Evolutionary conservation across 2,329 filamentous ascomycete species (phyloP).

Genomic region (Penicillium sp.): DNA sequence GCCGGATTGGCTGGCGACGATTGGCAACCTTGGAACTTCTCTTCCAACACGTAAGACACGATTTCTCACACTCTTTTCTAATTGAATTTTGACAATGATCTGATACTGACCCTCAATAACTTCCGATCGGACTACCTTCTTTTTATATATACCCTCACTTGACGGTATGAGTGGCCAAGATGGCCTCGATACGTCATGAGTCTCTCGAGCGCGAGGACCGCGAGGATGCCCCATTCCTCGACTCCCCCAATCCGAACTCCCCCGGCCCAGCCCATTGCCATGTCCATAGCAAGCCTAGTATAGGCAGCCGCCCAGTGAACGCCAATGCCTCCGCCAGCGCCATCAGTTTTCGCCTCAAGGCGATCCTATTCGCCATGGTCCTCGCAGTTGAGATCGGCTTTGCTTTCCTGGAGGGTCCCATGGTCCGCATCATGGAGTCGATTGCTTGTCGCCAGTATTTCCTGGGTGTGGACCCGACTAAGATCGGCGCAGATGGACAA

Average conservation of each 20-base stretch:
- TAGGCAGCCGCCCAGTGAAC: neutral
- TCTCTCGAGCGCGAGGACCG: constrained; percentile 14
- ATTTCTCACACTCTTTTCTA: neutral
- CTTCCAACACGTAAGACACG: neutral
- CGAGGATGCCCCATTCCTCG: constrained; percentile 35
- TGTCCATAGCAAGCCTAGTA: neutral
- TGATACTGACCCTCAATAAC: neutral
- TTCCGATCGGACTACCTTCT: neutral
- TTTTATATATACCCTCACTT: constrained; percentile 4
- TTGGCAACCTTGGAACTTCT: constrained; percentile 8
- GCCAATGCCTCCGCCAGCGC: constrained; percentile 19
- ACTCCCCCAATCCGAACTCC: constrained; percentile 9
- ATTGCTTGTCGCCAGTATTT: constrained; percentile 50
- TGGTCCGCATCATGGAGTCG: constrained; percentile 49
- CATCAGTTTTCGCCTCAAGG: constrained; percentile 36
- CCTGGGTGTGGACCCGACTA: constrained; percentile 38
- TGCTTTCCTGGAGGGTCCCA: constrained; percentile 44
- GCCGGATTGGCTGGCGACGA: constrained; percentile 17
- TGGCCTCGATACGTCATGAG: constrained; percentile 24
- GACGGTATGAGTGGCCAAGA: constrained; percentile 21
- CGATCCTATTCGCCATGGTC: constrained; percentile 43
- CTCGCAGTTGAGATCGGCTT: constrained; percentile 45
- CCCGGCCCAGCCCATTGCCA: neutral
- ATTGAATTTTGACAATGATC: neutral
- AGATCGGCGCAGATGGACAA: constrained; percentile 40